phyloP scores from a whole-genome alignment of 352 stramenopile species.

The Pythium insidiosum region DNA sequence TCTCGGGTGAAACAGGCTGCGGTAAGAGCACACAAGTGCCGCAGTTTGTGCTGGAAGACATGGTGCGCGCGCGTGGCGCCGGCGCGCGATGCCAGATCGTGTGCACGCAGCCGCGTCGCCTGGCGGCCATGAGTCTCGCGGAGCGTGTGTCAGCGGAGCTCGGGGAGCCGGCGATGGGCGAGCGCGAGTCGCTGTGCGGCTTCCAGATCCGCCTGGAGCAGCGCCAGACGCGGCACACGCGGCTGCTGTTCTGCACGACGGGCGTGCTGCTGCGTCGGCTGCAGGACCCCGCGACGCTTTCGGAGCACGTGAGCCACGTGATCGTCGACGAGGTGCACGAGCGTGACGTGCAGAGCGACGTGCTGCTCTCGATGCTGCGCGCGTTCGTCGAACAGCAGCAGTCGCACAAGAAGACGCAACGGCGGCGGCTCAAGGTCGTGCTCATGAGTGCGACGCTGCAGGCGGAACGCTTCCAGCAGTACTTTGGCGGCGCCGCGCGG shows the following conservation, averaged over 20 bases:
- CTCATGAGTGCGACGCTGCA: conserved; percentile 97
- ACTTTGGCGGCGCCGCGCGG: conserved; percentile 83
- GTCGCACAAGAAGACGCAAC: conserved; percentile 18
- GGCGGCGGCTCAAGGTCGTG: conserved; percentile 87
- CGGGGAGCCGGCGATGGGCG: conserved; percentile 60
- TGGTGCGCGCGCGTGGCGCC: conserved; percentile 45
- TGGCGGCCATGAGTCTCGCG: conserved; percentile 94
- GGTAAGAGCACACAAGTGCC: conserved; percentile 96
- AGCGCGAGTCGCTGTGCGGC: conserved; percentile 54
- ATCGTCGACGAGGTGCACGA: conserved; percentile 99
- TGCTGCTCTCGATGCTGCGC: conserved; percentile 88
- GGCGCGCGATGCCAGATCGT: conserved; percentile 90
- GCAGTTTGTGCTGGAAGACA: conserved; percentile 94
- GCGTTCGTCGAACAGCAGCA: conserved; percentile 60
- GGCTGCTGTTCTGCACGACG: conserved; percentile 94
- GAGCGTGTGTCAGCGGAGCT: conserved; percentile 91
- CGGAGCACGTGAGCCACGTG: conserved; percentile 90
- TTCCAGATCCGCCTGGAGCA: conserved; percentile 94
- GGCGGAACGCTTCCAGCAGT: conserved; percentile 91
- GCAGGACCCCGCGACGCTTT: conserved; percentile 72
- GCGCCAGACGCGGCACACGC: conserved; percentile 74
- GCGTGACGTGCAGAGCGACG: conserved; percentile 89
- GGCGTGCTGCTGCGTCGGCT: conserved; percentile 91
- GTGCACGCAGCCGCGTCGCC: conserved; percentile 93
- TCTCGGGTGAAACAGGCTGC: conserved; percentile 94